Evolutionary conservation across 83 land plant genomes (phyloP).

Genomic region (Thuja plicata): DNA sequence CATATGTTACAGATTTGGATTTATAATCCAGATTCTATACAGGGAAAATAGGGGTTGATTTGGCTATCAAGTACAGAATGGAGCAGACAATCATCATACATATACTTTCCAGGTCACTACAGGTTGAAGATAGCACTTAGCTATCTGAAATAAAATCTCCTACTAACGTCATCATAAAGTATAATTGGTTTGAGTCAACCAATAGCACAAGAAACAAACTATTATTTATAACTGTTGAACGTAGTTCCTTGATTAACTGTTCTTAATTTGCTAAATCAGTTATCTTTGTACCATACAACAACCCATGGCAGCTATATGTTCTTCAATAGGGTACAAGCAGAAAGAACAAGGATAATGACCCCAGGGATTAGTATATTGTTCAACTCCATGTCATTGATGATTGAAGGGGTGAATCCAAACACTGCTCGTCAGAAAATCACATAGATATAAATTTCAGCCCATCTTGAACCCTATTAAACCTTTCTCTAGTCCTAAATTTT

Average conservation of each 20-base stretch:
- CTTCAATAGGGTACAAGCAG: not conserved
- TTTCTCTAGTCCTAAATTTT: not conserved
- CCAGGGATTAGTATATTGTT: not conserved
- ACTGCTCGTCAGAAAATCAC: not conserved
- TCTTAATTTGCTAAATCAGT: not conserved
- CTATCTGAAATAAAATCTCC: not conserved
- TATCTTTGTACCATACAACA: not conserved
- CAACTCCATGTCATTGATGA: not conserved
- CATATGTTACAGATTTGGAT: slow-evolving; percentile 1
- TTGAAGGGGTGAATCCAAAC: not conserved
- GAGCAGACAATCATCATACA: not conserved
- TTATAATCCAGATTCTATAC: not conserved
- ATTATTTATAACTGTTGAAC: too few species aligned
- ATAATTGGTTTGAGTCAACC: not conserved
- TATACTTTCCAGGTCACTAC: not conserved
- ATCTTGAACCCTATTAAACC: not conserved
- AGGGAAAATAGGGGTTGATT: not conserved
- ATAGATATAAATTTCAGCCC: not conserved
- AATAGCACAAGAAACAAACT: not conserved
- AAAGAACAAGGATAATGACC: not conserved
- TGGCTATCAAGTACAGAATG: not conserved
- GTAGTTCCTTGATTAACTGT: too few species aligned
- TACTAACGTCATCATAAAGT: not conserved
- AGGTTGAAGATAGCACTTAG: not conserved
- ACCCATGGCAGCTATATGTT: not conserved